Evolutionary conservation across 306 rosid species (phyloP), one percentile per base, ranked within the genome.

Genomic region (Vicia sativa): DNA sequence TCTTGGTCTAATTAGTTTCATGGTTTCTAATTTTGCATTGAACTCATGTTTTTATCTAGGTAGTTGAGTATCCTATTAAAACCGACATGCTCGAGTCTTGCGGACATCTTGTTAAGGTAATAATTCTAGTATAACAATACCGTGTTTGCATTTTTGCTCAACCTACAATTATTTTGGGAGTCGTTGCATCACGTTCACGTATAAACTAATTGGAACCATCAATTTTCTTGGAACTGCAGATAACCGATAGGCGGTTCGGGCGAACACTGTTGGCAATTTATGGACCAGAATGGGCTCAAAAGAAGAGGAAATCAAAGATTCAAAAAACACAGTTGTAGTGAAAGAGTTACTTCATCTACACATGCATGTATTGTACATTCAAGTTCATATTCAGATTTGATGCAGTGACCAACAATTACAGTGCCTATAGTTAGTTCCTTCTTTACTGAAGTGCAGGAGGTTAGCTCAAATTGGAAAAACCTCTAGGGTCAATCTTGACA

Each of bases 201-300:
- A 21, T 21, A 21, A 21, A 21, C 23, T 21, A 21, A 21, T 21
- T 21, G 23, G 23, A 21, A 25, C 28, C 70, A 31, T 37, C 14
- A 9, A 13, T 37, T 54, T 57, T 48, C 57, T 50, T 78, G 68
- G 21, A 73, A 78, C 48, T 60, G 76, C 90, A 95, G 99, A 77
- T 90, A 83, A 88, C 96, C 0, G 92, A 88, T 67, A 83, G 96
- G 31, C 81, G 89, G 74, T 90, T 95, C 16, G 99, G 96, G 46
- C 89, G 96, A 73, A 90, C 99, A 0, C 85, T 82, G 71, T 78
- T 90, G 87, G 95, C 80, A 16, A 95, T 95, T 68, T 95, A 88
- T 68, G 99, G 97, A 80, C 99, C 97, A 56, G 78, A 73, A 67
- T 90, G 99, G 97, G 90, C 99, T 37, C 84, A 88, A 78, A 95